Evolutionary conservation across 73 alveolate species (phyloP).

Genomic region (Paramecium octaurelia): DNA sequence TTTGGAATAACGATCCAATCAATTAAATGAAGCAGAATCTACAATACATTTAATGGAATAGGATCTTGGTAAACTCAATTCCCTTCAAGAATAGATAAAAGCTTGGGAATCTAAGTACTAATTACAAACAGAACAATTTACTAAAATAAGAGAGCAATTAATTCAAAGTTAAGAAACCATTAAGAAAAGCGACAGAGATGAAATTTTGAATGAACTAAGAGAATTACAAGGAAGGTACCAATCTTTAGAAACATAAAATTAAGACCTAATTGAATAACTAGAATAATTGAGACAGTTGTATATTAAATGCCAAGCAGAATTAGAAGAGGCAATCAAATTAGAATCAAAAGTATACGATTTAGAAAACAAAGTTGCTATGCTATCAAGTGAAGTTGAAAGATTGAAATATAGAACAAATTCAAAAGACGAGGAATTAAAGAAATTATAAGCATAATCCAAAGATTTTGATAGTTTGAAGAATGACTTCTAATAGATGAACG

Average conservation of each 20-base stretch:
- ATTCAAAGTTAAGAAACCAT: neutral
- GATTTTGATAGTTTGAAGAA: neutral
- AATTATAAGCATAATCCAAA: neutral
- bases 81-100: neutral
- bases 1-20: neutral
- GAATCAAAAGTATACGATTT: slow-evolving; percentile 29
- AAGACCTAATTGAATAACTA: neutral
- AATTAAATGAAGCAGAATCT: slow-evolving; percentile 27
- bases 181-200: slow-evolving; percentile 14
- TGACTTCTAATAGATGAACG: neutral
- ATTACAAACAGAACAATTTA: neutral
- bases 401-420: neutral
- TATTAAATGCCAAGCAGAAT: neutral
- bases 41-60: slow-evolving; percentile 37
- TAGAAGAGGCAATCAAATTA: neutral
- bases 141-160: neutral
- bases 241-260: neutral
- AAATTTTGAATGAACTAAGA: neutral
- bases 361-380: slow-evolving; percentile 40
- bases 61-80: neutral
- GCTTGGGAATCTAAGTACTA: slow-evolving; percentile 11
- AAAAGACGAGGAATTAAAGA: slow-evolving; percentile 29
- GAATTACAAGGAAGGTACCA: neutral
- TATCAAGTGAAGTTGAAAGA: slow-evolving; percentile 36
- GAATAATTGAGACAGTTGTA: slow-evolving; percentile 12